Percentiles rank a stretch among this genome's conserved stretches.
Evolutionary conservation across 2,329 filamentous ascomycete species (phyloP).

Genomic region (Blastomyces emzantsi): DNA sequence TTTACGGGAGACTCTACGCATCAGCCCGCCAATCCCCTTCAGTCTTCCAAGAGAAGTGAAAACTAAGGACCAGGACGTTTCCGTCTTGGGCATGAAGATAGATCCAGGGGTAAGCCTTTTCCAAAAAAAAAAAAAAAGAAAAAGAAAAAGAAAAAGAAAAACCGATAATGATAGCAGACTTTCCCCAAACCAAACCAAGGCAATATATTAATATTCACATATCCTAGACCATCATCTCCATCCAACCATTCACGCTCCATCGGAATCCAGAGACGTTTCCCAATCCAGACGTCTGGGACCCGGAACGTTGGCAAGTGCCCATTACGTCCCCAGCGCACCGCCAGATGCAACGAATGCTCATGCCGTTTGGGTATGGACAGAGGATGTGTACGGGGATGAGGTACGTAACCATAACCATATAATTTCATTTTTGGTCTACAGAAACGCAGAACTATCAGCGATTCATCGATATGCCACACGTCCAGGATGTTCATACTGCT

Average conservation of each 20-base stretch:
- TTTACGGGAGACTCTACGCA: slow-evolving; percentile 37
- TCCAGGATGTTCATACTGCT: no score
- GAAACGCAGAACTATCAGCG: no score
- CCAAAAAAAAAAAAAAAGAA: not conserved
- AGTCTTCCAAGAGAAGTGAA: slow-evolving; percentile 30
- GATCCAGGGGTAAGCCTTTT: slow-evolving; percentile 14
- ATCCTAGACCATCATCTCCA: slow-evolving; percentile 15
- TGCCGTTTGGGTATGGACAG: slow-evolving; percentile 48
- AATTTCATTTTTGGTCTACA: not conserved
- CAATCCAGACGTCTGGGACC: slow-evolving; percentile 44
- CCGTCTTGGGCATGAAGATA: slow-evolving; percentile 15
- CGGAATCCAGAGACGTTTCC: slow-evolving; percentile 45
- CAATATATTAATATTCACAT: not conserved
- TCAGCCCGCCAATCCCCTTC: slow-evolving; percentile 36
- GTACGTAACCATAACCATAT: slow-evolving; percentile 10
- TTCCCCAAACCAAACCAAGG: no score
- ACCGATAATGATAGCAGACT: not conserved
- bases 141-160: not conserved
- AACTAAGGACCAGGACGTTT: slow-evolving; percentile 11
- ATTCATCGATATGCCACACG: not conserved
- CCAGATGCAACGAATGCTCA: slow-evolving; percentile 46
- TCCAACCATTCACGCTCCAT: slow-evolving; percentile 34
- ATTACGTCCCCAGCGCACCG: slow-evolving; percentile 42
- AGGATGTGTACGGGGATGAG: slow-evolving; percentile 29
- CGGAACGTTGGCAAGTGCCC: slow-evolving; percentile 48